Evolutionary conservation across 805 yeast species (phyloP), one percentile per base, ranked within the genome.

Genomic region (Blastobotrys americana): DNA sequence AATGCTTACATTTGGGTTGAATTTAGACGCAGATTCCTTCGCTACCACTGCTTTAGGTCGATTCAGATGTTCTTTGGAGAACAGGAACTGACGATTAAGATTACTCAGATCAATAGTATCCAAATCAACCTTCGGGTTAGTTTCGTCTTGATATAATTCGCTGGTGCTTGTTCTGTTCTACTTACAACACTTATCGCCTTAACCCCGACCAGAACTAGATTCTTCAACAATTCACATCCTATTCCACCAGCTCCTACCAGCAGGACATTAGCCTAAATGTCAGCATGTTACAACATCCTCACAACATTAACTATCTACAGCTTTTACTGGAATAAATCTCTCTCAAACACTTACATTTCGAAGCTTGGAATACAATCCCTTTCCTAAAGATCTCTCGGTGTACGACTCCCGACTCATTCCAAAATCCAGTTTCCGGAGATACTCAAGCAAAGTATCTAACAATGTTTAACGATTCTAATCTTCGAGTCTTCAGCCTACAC

Each of bases 181-280:
- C 34, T 31, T 17, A 57, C 89, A 23, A 89, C 74, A 59, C 87
- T 95, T 45, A 89, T 81, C 56, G 85, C 94, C 2, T 93, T 93
- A 52, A 82, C 82, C 5, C 93, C 89, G 61, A 84, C 71, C 50
- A 87, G 65, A 3, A 85, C 77, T 41, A 89, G 67, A 58, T 89
- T 83, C 59, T 89, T 89, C 46, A 89, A 68, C 37, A 89, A 67
- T 61, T 89, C 97, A 61, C 96, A 89, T 2, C 97, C 97, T 52
- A 89, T 88, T 4, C 97, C 97, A 23, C 97, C 97, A 1, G 97
- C 95, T 3, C 97, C 97, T 2, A 89, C 94, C 65, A 89, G 68
- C 22, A 89, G 66, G 10, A 88, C 85, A 50, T 77, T 55, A 37
- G 46, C 41, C 55, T 49, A 34, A 34, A 33, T 5, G 17, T 5